Conservation (phyloP, 108 stramenopile genomes). For the Fistulifera solaris region DNA sequence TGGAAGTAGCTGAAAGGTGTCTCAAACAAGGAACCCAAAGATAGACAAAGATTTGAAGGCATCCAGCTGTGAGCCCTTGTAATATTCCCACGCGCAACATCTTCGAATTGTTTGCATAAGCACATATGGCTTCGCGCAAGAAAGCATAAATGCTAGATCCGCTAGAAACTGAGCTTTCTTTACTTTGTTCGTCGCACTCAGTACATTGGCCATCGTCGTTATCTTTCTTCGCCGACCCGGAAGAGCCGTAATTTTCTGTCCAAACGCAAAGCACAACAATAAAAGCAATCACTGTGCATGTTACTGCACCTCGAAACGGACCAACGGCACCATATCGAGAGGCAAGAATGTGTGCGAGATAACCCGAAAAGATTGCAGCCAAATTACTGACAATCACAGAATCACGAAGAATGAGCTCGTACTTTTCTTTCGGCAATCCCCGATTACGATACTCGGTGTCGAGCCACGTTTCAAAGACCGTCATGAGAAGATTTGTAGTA, state of each 20-base stretch:
- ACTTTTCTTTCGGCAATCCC: slow-evolving; percentile 53
- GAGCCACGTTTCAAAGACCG: slow-evolving; percentile 79
- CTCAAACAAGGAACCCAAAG: slow-evolving; percentile 66
- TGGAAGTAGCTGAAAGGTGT: slow-evolving; percentile 19
- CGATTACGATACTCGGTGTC: slow-evolving; percentile 63
- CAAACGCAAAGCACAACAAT: slow-evolving; percentile 42
- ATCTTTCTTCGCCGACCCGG: background rate
- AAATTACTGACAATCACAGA: slow-evolving; percentile 68
- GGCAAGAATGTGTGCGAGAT: slow-evolving; percentile 50
- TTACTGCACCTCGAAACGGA: slow-evolving; percentile 78
- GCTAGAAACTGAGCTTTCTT: background rate
- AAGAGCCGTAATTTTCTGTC: slow-evolving; percentile 77
- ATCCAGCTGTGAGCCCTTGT: slow-evolving; percentile 66
- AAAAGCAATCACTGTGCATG: slow-evolving; percentile 52
- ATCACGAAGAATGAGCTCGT: slow-evolving; percentile 60
- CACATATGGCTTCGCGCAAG: slow-evolving; percentile 20
- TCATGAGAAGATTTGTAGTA: slow-evolving; percentile 58
- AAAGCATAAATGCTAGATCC: slow-evolving; percentile 1
- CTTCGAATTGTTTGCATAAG: slow-evolving; percentile 28
- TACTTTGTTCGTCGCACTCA: background rate
- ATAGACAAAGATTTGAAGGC: slow-evolving; percentile 66
- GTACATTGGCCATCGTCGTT: background rate
- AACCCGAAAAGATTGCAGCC: slow-evolving; percentile 73
- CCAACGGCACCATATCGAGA: slow-evolving; percentile 60
- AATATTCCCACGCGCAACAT: slow-evolving; percentile 45